phyloP scores from a whole-genome alignment of 345 rosid species.

The Pelargonium nanum region DNA sequence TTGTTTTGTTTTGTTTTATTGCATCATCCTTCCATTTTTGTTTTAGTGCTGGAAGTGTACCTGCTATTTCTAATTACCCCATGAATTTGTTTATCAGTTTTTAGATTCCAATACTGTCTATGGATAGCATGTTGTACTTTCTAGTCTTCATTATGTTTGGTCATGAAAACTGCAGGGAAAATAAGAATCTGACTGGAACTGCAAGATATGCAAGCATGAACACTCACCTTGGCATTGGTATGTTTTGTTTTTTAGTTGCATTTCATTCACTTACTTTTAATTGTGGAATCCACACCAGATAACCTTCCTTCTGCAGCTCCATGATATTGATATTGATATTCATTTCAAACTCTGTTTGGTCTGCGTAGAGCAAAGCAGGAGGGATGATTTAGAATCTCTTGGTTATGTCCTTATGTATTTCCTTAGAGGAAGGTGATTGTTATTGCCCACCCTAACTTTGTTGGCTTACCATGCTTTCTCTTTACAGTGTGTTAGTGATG shows the following conservation, averaged over 20 bases:
- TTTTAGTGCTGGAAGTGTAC: neutral
- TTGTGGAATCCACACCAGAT: neutral
- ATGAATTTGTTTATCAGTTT: neutral
- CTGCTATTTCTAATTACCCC: neutral
- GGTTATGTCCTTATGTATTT: constrained; percentile 97
- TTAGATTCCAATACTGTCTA: too few species aligned
- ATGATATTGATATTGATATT: neutral
- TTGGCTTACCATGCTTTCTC: neutral
- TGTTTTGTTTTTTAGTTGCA: constrained; percentile 1
- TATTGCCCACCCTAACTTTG: neutral
- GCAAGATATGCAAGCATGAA: constrained; percentile 99
- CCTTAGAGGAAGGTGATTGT: constrained; percentile 79
- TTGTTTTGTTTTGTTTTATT: neutral
- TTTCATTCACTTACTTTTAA: neutral
- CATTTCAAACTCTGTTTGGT: constrained; percentile 2
- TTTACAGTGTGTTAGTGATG: constrained; percentile 11
- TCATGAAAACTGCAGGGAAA: constrained; percentile 48
- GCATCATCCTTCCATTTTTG: neutral
- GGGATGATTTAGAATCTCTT: constrained; percentile 97
- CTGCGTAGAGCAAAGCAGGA: constrained; percentile 81
- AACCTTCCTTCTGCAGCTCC: neutral
- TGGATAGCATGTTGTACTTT: neutral
- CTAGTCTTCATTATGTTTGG: neutral
- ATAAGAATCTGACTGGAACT: constrained; percentile 92
- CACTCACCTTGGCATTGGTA: constrained; percentile 98